Evolutionary conservation across 345 rosid genomes (phyloP).

Genomic region (Odontarrhena argentea): DNA sequence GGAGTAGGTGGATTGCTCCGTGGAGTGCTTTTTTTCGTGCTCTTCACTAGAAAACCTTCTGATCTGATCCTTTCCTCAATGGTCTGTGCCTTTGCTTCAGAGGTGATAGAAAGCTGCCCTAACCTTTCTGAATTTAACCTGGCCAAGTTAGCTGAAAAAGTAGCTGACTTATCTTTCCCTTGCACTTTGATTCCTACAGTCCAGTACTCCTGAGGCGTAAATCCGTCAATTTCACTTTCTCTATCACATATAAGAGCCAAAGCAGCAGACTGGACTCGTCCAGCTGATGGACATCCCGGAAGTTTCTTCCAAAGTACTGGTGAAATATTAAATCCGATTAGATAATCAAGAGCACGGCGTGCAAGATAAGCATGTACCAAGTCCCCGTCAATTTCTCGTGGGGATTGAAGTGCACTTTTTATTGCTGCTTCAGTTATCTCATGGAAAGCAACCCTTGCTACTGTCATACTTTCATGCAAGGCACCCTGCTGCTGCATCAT

Average conservation of each 20-base stretch:
- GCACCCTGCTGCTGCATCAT: slow-evolving; percentile 97
- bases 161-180: slow-evolving; percentile 39
- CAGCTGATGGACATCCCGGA: slow-evolving; percentile 98
- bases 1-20: slow-evolving; percentile 89
- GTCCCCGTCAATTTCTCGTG: slow-evolving; percentile 81
- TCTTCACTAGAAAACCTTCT: slow-evolving; percentile 57
- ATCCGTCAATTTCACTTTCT: slow-evolving; percentile 89
- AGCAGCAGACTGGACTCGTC: slow-evolving; percentile 99
- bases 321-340: slow-evolving; percentile 92
- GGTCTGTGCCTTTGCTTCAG: slow-evolving; percentile 55
- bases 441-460: slow-evolving; percentile 91
- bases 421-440: slow-evolving; percentile 95
- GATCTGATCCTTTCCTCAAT: slow-evolving; percentile 60
- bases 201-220: slow-evolving; percentile 88
- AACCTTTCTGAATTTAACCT: slow-evolving; percentile 66
- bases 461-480: slow-evolving; percentile 62
- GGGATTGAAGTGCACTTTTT: slow-evolving; percentile 72
- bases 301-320: slow-evolving; percentile 95
- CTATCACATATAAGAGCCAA: slow-evolving; percentile 86
- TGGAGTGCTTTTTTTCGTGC: slow-evolving; percentile 53
- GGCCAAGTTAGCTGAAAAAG: slow-evolving; percentile 68
- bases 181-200: slow-evolving; percentile 59
- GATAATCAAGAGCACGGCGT: slow-evolving; percentile 94
- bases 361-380: slow-evolving; percentile 96
- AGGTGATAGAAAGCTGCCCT: slow-evolving; percentile 73